A percentile compares a stretch with the other conserved stretches of the same genome.
Evolutionary conservation across 2,329 filamentous ascomycete genomes (phyloP).

Genomic region (Pseudopyricularia cyperi): DNA sequence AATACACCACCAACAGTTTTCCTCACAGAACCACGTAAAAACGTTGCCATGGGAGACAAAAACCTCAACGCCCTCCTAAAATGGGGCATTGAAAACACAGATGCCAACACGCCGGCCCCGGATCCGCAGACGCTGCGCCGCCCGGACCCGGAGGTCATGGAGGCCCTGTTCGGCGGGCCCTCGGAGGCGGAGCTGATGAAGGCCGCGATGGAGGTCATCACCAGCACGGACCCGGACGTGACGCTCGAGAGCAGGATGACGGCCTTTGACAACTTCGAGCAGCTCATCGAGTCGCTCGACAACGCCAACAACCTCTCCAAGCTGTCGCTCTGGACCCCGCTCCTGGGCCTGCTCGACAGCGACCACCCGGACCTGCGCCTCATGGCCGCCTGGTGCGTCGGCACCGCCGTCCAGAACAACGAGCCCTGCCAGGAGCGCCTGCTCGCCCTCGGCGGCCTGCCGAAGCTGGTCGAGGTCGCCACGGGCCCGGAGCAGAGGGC

Average conservation of each 20-base stretch:
- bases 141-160: slow-evolving; percentile 58
- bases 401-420: slow-evolving; percentile 96
- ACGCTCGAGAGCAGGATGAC: slow-evolving; percentile 64
- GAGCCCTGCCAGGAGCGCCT: slow-evolving; percentile 65
- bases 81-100: slow-evolving; percentile 21
- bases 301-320: slow-evolving; percentile 89
- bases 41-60: slow-evolving; percentile 14
- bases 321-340: slow-evolving; percentile 68
- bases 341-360: slow-evolving; percentile 57
- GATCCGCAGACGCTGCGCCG: slow-evolving; percentile 18
- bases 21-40: not conserved
- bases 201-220: slow-evolving; percentile 66
- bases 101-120: slow-evolving; percentile 11
- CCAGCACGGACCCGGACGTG: slow-evolving; percentile 42
- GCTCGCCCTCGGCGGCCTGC: slow-evolving; percentile 51
- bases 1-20: slow-evolving; percentile 1
- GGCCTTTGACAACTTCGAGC: slow-evolving; percentile 91
- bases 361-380: slow-evolving; percentile 60
- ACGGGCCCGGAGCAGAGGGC: slow-evolving; percentile 44
- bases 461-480: slow-evolving; percentile 53
- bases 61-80: slow-evolving; percentile 22
- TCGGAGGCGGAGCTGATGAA: slow-evolving; percentile 90
- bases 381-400: slow-evolving; percentile 89
- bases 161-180: slow-evolving; percentile 66
- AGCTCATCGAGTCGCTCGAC: slow-evolving; percentile 82